Evolutionary conservation across 768 basidiomycete genomes (phyloP), one percentile per base, ranked within the genome.

Genomic region (Leccinum disarticulatum): DNA sequence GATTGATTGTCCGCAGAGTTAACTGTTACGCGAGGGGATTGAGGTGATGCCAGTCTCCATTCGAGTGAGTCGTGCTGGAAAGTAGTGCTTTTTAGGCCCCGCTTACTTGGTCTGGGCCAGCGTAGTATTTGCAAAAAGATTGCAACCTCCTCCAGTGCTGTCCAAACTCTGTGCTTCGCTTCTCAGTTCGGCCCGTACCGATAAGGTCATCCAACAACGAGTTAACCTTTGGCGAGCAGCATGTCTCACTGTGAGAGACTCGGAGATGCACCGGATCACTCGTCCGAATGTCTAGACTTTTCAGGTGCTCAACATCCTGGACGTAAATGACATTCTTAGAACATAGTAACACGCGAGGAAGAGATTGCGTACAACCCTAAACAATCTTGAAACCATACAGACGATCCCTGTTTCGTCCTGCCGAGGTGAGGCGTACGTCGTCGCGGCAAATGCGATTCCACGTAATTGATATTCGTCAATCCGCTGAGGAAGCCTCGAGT

Each of bases 401-500:
- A 46, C 19, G 43, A 48, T 27, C 13, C 47, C 47, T 48, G 19
- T 48, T 48, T 48, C 47, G 47, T 9, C 47, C 25, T 25, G 19
- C 47, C 47, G 19, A 15, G 19, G 47, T 48, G 47, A 27, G 47
- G 25, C 47, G 47, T 25, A 48, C 22, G 47, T 15, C 47, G 47
- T 48, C 47, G 46, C 46, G 47, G 47, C 47, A 48, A n/a, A 27
- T 48, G 55, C 25, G 9, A 6, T 36, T 17, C 36, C 55, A 27
- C 41, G 54, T 35, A 30, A 10, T n/a, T 15, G 33, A 27, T 19
- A n/a, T 43, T 58, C 56, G 61, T 52, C 51, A 50, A 6, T 46
- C 19, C 43, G 28, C 36, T 53, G 41, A 58, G 25, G 19, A 25
- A 28, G 25, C 25, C 25, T 25, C 27, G 31, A 52, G 62, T 73